phyloP scores from a whole-genome alignment of 73 alveolate species.

The Paramecium pentaurelia region DNA sequence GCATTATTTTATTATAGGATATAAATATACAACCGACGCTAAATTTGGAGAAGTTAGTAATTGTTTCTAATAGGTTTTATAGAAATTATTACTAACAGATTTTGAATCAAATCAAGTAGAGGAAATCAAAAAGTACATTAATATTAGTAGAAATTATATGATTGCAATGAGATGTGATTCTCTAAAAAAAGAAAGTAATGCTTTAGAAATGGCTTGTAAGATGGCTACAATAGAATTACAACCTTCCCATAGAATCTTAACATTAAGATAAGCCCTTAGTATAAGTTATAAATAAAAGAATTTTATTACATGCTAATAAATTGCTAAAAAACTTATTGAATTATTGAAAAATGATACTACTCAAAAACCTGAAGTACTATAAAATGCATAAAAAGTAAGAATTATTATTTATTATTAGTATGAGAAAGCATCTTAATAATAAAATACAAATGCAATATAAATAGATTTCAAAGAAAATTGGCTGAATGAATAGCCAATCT shows the following conservation, averaged over 20 bases:
- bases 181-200: not conserved
- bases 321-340: slow-evolving; percentile 48
- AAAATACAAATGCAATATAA: slow-evolving; percentile 41
- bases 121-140: not conserved
- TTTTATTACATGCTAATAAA: slow-evolving; percentile 39
- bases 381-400: slow-evolving; percentile 54
- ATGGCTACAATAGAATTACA: slow-evolving; percentile 48
- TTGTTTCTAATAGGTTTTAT: slow-evolving; percentile 39
- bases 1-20: not conserved
- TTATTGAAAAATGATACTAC: slow-evolving; percentile 43
- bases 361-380: slow-evolving; percentile 57
- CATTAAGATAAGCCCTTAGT: slow-evolving; percentile 56
- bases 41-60: slow-evolving; percentile 50
- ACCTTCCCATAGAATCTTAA: slow-evolving; percentile 48
- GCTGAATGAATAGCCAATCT: slow-evolving; percentile 16
- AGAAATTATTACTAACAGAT: not conserved
- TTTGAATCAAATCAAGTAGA: not conserved
- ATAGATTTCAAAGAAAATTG: slow-evolving; percentile 47
- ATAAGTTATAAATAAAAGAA: slow-evolving; percentile 43
- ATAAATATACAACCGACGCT: slow-evolving; percentile 55
- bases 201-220: slow-evolving; percentile 53
- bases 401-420: not conserved
- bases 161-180: slow-evolving; percentile 58
- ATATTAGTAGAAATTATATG: slow-evolving; percentile 26
- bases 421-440: slow-evolving; percentile 32